phyloP scores from a whole-genome alignment of 192 early-diverging fungal species.

The Neocallimastix lanati region DNA sequence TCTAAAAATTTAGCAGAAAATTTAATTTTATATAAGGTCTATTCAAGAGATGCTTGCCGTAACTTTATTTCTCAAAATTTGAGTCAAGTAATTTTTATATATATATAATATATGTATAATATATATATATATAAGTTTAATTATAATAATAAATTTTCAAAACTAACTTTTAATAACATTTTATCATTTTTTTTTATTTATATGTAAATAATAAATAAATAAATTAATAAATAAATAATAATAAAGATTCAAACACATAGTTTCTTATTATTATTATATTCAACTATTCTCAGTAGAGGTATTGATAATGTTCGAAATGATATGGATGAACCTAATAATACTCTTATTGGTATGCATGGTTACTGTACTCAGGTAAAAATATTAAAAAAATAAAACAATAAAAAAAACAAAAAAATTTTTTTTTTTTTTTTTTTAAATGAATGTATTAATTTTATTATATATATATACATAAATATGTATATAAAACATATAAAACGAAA shows the following conservation, averaged over 20 bases:
- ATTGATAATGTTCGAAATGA: constrained; percentile 15
- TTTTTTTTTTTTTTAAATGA: too few relatives aligned
- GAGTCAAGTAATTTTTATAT: neutral
- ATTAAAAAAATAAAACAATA: neutral
- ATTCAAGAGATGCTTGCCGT: constrained; percentile 1
- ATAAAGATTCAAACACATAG: constrained; percentile 10
- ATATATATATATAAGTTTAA: too few relatives aligned
- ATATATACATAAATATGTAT: too few relatives aligned
- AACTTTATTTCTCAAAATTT: neutral
- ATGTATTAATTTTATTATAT: too few relatives aligned
- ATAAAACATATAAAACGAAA: too few relatives aligned
- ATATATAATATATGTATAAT: too few relatives aligned
- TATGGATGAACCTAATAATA: constrained; percentile 19
- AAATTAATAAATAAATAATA: too few relatives aligned
- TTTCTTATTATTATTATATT: constrained; percentile 22
- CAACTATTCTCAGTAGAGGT: constrained; percentile 20
- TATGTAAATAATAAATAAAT: too few relatives aligned
- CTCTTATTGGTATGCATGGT: constrained; percentile 24
- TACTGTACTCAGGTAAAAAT: constrained; percentile 27
- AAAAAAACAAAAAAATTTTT: too few relatives aligned
- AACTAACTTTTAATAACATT: too few relatives aligned
- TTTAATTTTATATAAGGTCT: constrained; percentile 12
- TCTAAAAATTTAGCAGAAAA: constrained; percentile 15
- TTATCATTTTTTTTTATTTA: too few relatives aligned
- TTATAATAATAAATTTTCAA: too few relatives aligned